These are phyloP conservation scores for Ogataea wickerhamii DNA, from an alignment of 805 yeast species.

Conservation along the genomic window DNA sequence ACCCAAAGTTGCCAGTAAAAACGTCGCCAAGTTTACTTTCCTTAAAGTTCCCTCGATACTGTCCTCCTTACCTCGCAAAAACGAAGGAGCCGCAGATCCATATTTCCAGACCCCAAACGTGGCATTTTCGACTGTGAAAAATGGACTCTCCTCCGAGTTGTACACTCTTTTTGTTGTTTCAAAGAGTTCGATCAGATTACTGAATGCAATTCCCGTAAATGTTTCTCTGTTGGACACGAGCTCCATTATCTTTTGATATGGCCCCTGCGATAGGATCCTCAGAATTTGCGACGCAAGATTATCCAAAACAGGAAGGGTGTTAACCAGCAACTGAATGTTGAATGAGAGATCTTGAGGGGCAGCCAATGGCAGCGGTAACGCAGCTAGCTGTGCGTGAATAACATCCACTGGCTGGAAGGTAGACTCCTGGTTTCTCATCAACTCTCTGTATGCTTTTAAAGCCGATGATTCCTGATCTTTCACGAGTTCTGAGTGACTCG, in stretches of 20 bases:
- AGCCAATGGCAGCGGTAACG: conserved; percentile 54
- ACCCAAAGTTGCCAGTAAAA: conserved; percentile 82
- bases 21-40: conserved; percentile 84
- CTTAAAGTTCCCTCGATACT: conserved; percentile 63
- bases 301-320: conserved; percentile 73
- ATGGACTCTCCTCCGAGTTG: conserved; percentile 64
- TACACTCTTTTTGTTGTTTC: conserved; percentile 73
- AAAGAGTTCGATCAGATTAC: conserved; percentile 68
- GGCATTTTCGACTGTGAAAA: conserved; percentile 63
- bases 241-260: conserved; percentile 71
- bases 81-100: conserved; percentile 54
- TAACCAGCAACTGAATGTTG: conserved; percentile 60
- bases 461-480: conserved; percentile 23
- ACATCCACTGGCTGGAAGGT: conserved; percentile 21
- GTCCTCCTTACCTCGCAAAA: conserved; percentile 59
- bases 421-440: conserved; percentile 19
- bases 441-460: conserved; percentile 26
- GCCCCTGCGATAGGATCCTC: conserved; percentile 65
- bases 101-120: conserved; percentile 71
- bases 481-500: conserved; percentile 33
- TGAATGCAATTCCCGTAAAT: conserved; percentile 59
- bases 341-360: conserved; percentile 56
- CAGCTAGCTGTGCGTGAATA: conserved; percentile 50
- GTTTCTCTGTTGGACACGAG: conserved; percentile 65
- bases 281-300: conserved; percentile 78